phyloP scores from a whole-genome alignment of 805 yeast genomes.

The Nematodospora valgi region DNA sequence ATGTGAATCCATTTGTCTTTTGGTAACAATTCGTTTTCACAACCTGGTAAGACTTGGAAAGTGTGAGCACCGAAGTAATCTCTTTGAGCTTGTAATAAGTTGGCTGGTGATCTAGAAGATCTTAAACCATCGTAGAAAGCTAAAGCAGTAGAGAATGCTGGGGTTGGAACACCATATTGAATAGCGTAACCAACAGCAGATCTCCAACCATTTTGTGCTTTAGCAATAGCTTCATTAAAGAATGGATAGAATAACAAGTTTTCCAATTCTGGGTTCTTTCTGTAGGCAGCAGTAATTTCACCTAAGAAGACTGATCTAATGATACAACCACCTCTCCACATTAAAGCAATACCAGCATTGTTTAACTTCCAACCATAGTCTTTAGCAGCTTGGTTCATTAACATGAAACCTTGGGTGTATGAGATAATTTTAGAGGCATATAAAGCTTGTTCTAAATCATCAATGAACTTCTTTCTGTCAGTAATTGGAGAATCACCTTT shows the following conservation, averaged over 20 bases:
- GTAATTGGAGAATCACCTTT: conserved; percentile 56
- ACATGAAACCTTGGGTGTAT: conserved; percentile 99
- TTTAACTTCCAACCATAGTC: conserved; percentile 96
- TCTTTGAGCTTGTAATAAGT: conserved; percentile 98
- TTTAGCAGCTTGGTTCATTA: conserved; percentile 96
- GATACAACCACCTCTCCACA: conserved; percentile 99
- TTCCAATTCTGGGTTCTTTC: conserved; percentile 88
- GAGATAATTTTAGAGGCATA: conserved; percentile 98
- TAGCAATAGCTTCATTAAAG: conserved; percentile 85
- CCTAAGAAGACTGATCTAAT: conserved; percentile 98
- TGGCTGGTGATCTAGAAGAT: conserved; percentile 93
- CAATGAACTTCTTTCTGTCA: conserved; percentile 81
- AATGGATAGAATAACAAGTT: conserved; percentile 93
- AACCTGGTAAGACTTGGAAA: conserved; percentile 89
- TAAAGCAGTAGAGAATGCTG: conserved; percentile 96
- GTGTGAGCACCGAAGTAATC: conserved; percentile 99
- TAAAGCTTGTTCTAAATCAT: conserved; percentile 94
- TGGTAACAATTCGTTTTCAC: conserved; percentile 73
- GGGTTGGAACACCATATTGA: conserved; percentile 90
- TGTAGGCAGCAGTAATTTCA: conserved; percentile 95
- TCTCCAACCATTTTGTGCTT: conserved; percentile 98
- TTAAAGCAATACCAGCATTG: conserved; percentile 96
- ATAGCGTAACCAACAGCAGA: conserved; percentile 73
- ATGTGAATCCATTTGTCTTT: conserved; percentile 82
- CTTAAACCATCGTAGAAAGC: conserved; percentile 99